These are phyloP conservation scores for Annulohypoxylon moriforme DNA, from an alignment of 495 filamentous ascomycete genomes.

Conservation along the genomic window DNA sequence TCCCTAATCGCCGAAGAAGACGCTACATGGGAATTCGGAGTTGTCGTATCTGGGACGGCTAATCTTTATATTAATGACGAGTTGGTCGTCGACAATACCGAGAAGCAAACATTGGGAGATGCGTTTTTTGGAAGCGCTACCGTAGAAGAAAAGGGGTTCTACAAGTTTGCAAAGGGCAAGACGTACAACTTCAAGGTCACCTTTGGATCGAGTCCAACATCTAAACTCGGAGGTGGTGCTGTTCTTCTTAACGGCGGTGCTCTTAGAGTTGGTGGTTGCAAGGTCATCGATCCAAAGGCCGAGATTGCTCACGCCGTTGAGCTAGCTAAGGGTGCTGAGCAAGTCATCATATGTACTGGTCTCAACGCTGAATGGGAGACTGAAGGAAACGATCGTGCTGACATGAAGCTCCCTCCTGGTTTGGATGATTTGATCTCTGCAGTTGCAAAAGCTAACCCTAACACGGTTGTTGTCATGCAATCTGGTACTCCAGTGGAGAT, in stretches of 20 bases:
- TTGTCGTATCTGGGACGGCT: conserved; percentile 75
- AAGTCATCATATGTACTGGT: conserved; percentile 76
- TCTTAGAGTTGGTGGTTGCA: conserved; percentile 71
- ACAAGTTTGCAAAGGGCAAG: conserved; percentile 67
- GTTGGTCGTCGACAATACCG: conserved; percentile 73
- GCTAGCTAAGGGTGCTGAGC: conserved; percentile 70
- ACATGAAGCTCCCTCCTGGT: conserved; percentile 72
- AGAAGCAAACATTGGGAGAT: conserved; percentile 68
- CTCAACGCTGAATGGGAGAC: conserved; percentile 79
- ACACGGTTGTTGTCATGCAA: conserved; percentile 74
- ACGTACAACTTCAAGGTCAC: conserved; percentile 70
- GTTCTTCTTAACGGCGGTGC: conserved; percentile 71
- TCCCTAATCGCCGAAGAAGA: conserved; percentile 67
- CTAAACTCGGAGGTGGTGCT: conserved; percentile 65
- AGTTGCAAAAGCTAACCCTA: conserved; percentile 69
- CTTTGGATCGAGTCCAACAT: conserved; percentile 73
- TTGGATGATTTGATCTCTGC: conserved; percentile 68
- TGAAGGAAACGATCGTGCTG: conserved; percentile 75
- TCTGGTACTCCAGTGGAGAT: conserved; percentile 78
- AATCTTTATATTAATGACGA: conserved; percentile 72
- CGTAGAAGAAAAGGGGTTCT: conserved; percentile 67
- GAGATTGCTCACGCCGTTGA: conserved; percentile 70
- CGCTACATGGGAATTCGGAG: conserved; percentile 64
- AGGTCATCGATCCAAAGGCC: conserved; percentile 67
- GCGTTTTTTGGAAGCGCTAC: conserved; percentile 72